These are phyloP conservation scores for Sicyos edulis DNA, from an alignment of 306 rosid species.

Conservation along the genomic window DNA sequence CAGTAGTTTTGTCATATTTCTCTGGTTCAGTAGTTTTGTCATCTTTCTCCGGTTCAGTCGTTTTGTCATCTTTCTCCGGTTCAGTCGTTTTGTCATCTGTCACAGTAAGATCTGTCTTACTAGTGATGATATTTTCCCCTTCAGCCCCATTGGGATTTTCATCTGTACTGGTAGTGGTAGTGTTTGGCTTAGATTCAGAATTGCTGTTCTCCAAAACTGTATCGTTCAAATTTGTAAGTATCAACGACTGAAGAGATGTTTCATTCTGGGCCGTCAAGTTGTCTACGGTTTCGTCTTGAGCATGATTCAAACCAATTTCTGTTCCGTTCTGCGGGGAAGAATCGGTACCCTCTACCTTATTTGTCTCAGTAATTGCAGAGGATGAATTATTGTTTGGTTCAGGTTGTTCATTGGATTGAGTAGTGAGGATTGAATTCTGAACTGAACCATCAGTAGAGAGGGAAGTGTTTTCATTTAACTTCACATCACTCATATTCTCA, in stretches of 20 bases:
- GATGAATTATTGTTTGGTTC: constrained; percentile 32
- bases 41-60: no score
- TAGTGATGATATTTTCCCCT: constrained; percentile 22
- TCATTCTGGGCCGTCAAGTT: constrained; percentile 14
- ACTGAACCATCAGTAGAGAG: constrained; percentile 27
- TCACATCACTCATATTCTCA: not conserved
- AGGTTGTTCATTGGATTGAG: constrained; percentile 29
- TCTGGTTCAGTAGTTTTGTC: no score
- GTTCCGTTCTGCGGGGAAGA: constrained; percentile 37
- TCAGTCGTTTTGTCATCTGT: constrained; percentile 24
- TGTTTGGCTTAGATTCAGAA: constrained; percentile 25
- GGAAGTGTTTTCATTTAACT: constrained; percentile 21
- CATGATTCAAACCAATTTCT: constrained; percentile 14
- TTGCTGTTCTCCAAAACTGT: constrained; percentile 26
- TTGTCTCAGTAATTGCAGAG: constrained; percentile 23
- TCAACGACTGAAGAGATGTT: constrained; percentile 1
- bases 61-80: not conserved
- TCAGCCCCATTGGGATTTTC: constrained; percentile 34
- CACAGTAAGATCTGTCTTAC: constrained; percentile 23
- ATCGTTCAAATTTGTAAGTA: not conserved
- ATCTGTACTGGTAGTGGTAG: constrained; percentile 25
- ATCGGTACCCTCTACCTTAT: constrained; percentile 17
- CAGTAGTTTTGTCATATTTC: constrained; percentile 20
- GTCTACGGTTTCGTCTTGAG: constrained; percentile 29
- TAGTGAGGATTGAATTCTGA: constrained; percentile 22